phyloP scores from a whole-genome alignment of 2,329 filamentous ascomycete species.

The Penicillium sp. region DNA sequence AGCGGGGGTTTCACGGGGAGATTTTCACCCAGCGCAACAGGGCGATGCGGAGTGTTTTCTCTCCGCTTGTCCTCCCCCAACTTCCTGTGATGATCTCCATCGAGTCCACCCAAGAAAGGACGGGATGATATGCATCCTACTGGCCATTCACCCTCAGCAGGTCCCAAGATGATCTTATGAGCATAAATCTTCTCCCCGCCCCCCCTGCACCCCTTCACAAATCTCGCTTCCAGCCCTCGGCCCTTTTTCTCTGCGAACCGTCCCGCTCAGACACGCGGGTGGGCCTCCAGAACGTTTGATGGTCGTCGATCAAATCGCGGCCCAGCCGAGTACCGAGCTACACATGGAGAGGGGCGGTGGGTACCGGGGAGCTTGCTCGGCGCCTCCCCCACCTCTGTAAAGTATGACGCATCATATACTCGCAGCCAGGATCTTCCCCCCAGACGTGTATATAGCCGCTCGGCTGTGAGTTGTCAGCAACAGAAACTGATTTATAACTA shows the following conservation, averaged over 20 bases:
- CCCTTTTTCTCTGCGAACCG: background rate
- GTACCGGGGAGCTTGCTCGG: background rate
- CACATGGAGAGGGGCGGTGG: background rate
- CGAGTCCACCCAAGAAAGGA: background rate
- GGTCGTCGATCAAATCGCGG: background rate
- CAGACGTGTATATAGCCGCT: background rate
- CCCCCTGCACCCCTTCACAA: background rate
- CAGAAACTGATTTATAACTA: background rate
- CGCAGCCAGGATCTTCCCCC: background rate
- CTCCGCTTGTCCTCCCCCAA: background rate
- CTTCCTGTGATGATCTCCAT: background rate
- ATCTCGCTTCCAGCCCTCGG: background rate
- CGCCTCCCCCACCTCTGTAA: background rate
- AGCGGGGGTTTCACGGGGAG: background rate
- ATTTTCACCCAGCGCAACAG: background rate
- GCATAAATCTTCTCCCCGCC: background rate
- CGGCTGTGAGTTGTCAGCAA: background rate
- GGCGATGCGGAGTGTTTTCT: background rate
- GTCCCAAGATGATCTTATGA: background rate
- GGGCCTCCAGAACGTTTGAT: background rate
- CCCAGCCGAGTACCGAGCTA: constrained; percentile 2
- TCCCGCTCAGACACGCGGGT: background rate
- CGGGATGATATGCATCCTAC: background rate
- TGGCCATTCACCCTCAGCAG: background rate
- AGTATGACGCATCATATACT: background rate